Evolutionary conservation across 805 yeast genomes (phyloP), one percentile per base, ranked within the genome.

Genomic region (Maudiozyma serrabonitensis): DNA sequence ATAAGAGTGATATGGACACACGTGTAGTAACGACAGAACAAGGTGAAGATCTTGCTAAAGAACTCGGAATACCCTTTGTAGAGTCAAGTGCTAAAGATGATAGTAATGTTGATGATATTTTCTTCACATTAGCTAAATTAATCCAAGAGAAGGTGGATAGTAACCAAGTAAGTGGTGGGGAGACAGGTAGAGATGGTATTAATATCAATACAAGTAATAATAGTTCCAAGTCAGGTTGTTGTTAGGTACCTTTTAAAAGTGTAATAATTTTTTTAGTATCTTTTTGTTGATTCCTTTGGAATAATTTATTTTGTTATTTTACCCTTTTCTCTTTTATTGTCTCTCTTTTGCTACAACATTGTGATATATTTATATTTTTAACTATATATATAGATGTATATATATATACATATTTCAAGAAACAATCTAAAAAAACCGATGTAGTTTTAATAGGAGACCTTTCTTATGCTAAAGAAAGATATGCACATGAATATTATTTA

Each of bases 41-140:
- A 69, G 99, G 98, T 60, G 87, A 84, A 64, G 80, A 78, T 21
- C 75, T 93, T 56, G 97, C 98, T 19, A 75, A 80, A 50, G 95
- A 85, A 67, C 75, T 91, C 57, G 86, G 87, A 49, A 75, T 91
- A 49, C 95, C 96, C 28, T 93, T 91, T 70, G 75, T 93, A 62
- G 99, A 91, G 73, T 95, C 97, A 34, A 81, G 91, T 69, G 98
- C 99, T 41, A 91, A 93, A 75, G 83, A 90, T 46, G 89, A 88
- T 61, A 82, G 80, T 53, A 89, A 89, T 62, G 98, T 91, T 53
- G 95, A 87, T 61, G 87, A 88, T 50, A 82, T 95, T 43, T 91
- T 91, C 72, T 82, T 84, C 70, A 85, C 87, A 57, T 77, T 91
- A 62, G 96, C 97, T 11, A 79, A 83, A 38, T 75, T 87, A 59